These are phyloP conservation scores for Candida sp. DNA, from an alignment of 1,139 yeast species.

Conservation along the genomic window DNA sequence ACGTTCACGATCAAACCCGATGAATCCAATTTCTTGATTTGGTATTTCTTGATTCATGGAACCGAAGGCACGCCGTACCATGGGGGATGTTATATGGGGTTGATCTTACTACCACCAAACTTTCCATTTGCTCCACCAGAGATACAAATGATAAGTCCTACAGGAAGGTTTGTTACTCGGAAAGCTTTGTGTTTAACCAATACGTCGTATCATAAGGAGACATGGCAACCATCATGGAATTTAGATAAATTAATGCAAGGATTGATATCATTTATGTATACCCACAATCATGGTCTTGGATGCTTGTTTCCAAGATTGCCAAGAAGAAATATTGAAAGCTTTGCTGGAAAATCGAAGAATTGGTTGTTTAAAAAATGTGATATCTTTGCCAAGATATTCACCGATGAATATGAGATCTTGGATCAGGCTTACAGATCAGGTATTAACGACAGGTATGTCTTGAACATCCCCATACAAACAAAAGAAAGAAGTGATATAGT, in stretches of 20 bases:
- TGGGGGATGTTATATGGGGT: constrained; percentile 14
- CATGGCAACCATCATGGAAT: constrained; percentile 15
- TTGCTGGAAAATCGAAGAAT: constrained; percentile 9
- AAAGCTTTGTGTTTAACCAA: constrained; percentile 11
- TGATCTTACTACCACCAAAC: constrained; percentile 12
- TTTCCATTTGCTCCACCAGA: constrained; percentile 15
- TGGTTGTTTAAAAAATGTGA: constrained; percentile 11
- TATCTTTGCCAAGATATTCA: constrained; percentile 10
- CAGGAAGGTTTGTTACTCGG: constrained; percentile 10
- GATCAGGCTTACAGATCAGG: not conserved
- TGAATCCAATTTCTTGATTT: constrained; percentile 11
- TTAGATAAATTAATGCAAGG: constrained; percentile 13
- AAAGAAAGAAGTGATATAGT: not conserved
- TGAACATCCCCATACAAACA: constrained; percentile 1
- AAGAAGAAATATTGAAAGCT: not conserved
- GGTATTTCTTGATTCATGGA: constrained; percentile 16
- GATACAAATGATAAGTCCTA: constrained; percentile 15
- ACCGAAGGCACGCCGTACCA: constrained; percentile 10
- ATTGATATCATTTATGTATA: constrained; percentile 14
- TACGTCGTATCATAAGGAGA: constrained; percentile 12
- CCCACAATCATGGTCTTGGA: constrained; percentile 10
- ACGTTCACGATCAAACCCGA: constrained; percentile 10
- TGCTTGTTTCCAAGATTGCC: constrained; percentile 2
- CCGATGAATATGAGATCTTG: constrained; percentile 8
- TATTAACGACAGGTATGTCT: not conserved